Base-by-base conservation (phyloP, 345 rosid genomes). In the Pelargonium nanum region DNA sequence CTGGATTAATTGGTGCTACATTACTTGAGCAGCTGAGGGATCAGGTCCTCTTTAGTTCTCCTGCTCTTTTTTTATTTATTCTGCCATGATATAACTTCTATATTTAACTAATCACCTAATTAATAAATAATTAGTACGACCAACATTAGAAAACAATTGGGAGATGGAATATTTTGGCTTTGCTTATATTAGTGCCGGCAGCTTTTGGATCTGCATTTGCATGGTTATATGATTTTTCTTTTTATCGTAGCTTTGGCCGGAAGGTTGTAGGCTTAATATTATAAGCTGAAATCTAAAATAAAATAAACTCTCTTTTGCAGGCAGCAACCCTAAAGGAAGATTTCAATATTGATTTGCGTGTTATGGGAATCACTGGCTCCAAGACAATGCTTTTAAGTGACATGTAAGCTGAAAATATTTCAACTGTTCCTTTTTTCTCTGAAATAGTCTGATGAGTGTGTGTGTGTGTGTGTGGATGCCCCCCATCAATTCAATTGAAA, bases 21-120 rank as follows among this genome's bases (percentile, higher is more conserved):
- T 80, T 94, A 67, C 97, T 94, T 48, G 97, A 90, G 67, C 99
- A 94, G 80, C 88, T 94, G 25, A 81, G 81, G 69, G 97, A 90
- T 76, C 99, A 94, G 93, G 99, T 88, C 57, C 70, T 54, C 55
- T 66, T 40, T 40, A 9, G 15, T 15, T 40, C 48, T 4, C 48
- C 48, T 40, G 48, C 15, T 40, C 1, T 0, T 40, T 6, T 40
- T 40, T 40, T 40, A 17, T 40, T 40, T 17, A 9, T 40, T 40
- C 10, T 40, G 2, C 15, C 15, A 15, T 7, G 9, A 40, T 3
- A 12, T 40, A 9, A 40, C 48, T 40, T 40, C 1, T 40, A 12
- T 15, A 7, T 2, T 40, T 40, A 40, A 40, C 0, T 2, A 40
- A 7, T 40, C 15, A 40, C 48, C 48, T 12, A 40, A 30, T 30